phyloP scores from a whole-genome alignment of 768 basidiomycete species.

The Rhizopogon vinicolor region DNA sequence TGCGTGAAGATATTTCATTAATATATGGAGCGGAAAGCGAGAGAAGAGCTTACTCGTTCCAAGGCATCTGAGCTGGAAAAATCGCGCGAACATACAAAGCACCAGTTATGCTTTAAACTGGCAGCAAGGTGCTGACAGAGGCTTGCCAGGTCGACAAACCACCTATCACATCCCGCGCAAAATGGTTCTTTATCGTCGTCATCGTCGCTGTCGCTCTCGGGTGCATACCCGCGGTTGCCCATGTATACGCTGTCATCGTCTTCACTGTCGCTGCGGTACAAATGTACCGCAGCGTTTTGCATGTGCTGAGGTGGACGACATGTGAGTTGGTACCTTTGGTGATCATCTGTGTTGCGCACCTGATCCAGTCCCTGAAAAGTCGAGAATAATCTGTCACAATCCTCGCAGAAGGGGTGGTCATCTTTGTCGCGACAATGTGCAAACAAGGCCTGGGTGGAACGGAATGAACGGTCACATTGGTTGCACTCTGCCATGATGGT shows the following conservation, averaged over 20 bases:
- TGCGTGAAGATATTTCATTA: background rate
- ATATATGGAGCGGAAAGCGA: background rate
- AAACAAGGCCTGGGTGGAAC: constrained; percentile 8
- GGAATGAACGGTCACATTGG: background rate
- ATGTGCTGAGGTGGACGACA: background rate
- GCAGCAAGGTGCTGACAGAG: constrained; percentile 18
- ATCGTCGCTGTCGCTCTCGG: constrained; percentile 3
- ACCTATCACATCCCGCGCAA: constrained; percentile 20
- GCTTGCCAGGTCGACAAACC: constrained; percentile 13
- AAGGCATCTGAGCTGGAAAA: constrained; percentile 20
- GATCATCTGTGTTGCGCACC: background rate
- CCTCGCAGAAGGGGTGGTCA: constrained; percentile 14
- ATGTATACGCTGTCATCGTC: too few species aligned
- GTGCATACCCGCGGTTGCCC: too few species aligned
- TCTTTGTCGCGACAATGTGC: constrained; percentile 15
- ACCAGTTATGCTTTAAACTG: constrained; percentile 28
- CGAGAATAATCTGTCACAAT: constrained; percentile 16
- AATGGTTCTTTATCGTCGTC: constrained; percentile 9
- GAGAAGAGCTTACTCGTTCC: constrained; percentile 26
- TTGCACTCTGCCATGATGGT: background rate
- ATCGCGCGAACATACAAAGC: constrained; percentile 27
- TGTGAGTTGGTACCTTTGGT: background rate
- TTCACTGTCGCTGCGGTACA: background rate
- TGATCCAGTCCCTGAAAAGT: constrained; percentile 9
- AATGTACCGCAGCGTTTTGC: background rate